Conservation (phyloP, 2,329 filamentous ascomycete genomes). For the Paraconiothyrium sp. region DNA sequence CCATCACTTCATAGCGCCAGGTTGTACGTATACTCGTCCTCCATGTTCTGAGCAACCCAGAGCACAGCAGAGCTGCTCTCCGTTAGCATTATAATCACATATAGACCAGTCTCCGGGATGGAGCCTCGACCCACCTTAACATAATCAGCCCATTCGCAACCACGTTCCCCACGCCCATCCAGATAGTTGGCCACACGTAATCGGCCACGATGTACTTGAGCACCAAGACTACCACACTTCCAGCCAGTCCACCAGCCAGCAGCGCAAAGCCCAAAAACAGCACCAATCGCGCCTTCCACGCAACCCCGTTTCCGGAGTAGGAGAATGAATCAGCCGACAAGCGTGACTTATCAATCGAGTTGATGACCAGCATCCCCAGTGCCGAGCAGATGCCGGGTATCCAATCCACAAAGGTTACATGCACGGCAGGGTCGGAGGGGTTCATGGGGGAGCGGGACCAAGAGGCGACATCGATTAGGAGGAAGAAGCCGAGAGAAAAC, state of each 20-base stretch:
- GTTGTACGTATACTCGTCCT: constrained; percentile 77
- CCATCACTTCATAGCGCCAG: constrained; percentile 62
- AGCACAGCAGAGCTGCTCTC: constrained; percentile 67
- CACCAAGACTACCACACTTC: constrained; percentile 73
- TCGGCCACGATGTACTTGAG: constrained; percentile 72
- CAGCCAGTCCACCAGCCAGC: constrained; percentile 73
- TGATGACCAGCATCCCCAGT: constrained; percentile 77
- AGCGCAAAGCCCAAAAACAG: constrained; percentile 75
- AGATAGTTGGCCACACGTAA: constrained; percentile 69
- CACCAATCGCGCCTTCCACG: constrained; percentile 76
- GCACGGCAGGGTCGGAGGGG: constrained; percentile 62
- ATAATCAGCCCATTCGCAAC: constrained; percentile 72
- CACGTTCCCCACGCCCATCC: constrained; percentile 74
- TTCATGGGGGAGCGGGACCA: constrained; percentile 71
- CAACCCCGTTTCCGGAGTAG: constrained; percentile 71
- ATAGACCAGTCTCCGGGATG: constrained; percentile 17
- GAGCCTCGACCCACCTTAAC: constrained; percentile 64
- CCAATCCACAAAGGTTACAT: constrained; percentile 77
- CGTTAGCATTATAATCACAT: constrained; percentile 30
- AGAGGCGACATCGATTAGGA: constrained; percentile 72
- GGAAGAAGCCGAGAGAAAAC: constrained; percentile 76
- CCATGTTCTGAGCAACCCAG: constrained; percentile 77
- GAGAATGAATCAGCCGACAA: constrained; percentile 71
- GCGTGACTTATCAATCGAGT: constrained; percentile 74
- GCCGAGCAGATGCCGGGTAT: constrained; percentile 75